phyloP scores from a whole-genome alignment of 2,329 filamentous ascomycete genomes.

The Aspergillus ibericus region DNA sequence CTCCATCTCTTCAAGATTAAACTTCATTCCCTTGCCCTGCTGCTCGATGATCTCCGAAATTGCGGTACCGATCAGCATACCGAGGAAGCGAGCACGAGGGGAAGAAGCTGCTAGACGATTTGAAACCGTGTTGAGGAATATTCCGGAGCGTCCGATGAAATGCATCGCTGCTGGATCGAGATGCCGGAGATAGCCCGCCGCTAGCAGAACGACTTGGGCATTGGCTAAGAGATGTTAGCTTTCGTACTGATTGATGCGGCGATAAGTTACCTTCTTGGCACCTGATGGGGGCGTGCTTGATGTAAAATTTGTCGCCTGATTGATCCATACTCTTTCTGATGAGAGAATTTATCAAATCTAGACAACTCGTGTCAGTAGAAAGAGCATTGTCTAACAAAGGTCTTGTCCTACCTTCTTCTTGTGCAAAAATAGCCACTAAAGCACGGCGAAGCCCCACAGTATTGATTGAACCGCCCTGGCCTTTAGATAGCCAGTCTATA shows the following conservation, averaged over 20 bases:
- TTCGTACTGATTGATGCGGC: no score
- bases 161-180: conserved; percentile 65
- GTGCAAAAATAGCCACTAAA: conserved; percentile 58
- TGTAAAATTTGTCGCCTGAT: conserved; percentile 84
- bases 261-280: conserved; percentile 75
- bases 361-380: conserved; percentile 8
- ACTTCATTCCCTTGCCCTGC: conserved; percentile 71
- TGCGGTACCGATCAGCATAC: conserved; percentile 81
- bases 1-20: conserved; percentile 77
- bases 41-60: conserved; percentile 65
- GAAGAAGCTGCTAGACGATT: conserved; percentile 81
- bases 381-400: no score
- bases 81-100: conserved; percentile 72
- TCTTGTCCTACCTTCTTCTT: conserved; percentile 47
- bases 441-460: conserved; percentile 67
- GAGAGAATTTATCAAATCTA: conserved; percentile 46
- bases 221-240: conserved; percentile 59
- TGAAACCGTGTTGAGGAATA: conserved; percentile 76
- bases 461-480: conserved; percentile 66
- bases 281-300: conserved; percentile 78
- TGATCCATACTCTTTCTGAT: conserved; percentile 68
- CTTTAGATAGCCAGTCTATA: conserved; percentile 64
- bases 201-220: conserved; percentile 74
- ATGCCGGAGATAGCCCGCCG: conserved; percentile 73
- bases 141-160: conserved; percentile 67